Evolutionary conservation across 2,329 filamentous ascomycete species (phyloP).

Genomic region (Podosphaera leucotricha): DNA sequence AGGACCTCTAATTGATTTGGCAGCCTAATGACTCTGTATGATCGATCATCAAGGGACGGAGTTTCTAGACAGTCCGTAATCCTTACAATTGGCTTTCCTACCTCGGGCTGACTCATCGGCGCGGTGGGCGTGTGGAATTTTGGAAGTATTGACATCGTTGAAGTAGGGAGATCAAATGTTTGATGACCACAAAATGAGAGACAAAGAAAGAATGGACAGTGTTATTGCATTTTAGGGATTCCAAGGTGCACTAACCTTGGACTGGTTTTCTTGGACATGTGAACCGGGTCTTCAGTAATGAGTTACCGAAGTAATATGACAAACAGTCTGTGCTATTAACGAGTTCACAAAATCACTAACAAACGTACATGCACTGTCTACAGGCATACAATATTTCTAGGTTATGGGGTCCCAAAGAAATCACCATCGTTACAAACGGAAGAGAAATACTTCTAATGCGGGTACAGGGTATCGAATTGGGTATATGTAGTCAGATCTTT

Average conservation of each 20-base stretch:
- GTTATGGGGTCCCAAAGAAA: no score
- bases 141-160: neutral
- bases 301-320: neutral
- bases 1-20: constrained; percentile 78
- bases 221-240: neutral
- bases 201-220: neutral
- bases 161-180: neutral
- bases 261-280: neutral
- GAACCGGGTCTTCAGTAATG: neutral
- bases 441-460: no score
- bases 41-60: constrained; percentile 62
- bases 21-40: constrained; percentile 70
- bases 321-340: no score
- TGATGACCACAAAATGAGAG: neutral
- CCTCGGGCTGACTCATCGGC: neutral
- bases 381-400: no score
- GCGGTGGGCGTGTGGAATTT: neutral
- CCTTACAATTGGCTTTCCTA: constrained; percentile 10
- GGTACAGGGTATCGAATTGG: no score
- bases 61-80: constrained; percentile 57
- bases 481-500: no score
- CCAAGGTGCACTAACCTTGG: neutral
- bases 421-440: no score
- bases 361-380: no score
- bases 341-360: no score